Evolutionary conservation across 176 grass and related monocot genomes (phyloP).

Genomic region (Avena eriantha): DNA sequence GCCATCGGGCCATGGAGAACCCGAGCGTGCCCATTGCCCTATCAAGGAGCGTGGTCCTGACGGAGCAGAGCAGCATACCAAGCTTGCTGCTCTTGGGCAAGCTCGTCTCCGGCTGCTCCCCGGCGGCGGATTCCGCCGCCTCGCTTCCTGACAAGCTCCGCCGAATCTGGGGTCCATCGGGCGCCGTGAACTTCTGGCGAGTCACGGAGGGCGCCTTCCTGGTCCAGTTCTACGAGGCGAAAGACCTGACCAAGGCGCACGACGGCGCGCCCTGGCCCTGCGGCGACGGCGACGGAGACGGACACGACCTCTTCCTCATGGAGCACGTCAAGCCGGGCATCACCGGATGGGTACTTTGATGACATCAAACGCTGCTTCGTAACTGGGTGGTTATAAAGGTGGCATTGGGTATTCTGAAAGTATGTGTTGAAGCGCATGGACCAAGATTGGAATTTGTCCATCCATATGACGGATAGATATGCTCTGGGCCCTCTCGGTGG

Average conservation of each 20-base stretch:
- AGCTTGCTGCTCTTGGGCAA: neutral
- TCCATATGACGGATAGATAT: too few relatives aligned
- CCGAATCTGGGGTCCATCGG: neutral
- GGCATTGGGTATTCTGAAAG: too few relatives aligned
- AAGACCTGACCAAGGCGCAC: neutral
- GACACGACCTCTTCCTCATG: neutral
- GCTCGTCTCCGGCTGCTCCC: neutral
- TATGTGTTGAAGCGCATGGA: too few relatives aligned
- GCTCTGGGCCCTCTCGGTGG: too few relatives aligned
- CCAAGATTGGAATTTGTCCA: too few relatives aligned
- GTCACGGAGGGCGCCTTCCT: neutral
- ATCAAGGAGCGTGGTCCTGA: neutral
- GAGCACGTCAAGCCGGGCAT: neutral
- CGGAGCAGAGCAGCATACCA: neutral
- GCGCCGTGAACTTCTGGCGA: neutral
- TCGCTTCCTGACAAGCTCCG: neutral
- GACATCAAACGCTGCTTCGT: too few relatives aligned
- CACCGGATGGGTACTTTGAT: too few relatives aligned
- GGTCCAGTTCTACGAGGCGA: neutral
- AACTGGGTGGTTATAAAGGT: too few relatives aligned
- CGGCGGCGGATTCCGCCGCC: neutral
- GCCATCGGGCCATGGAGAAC: neutral
- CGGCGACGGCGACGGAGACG: too few relatives aligned
- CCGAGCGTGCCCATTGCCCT: neutral
- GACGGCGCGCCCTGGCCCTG: neutral